Conservation (phyloP, 2,329 filamentous ascomycete genomes). For the Fusarium albosuccineum region DNA sequence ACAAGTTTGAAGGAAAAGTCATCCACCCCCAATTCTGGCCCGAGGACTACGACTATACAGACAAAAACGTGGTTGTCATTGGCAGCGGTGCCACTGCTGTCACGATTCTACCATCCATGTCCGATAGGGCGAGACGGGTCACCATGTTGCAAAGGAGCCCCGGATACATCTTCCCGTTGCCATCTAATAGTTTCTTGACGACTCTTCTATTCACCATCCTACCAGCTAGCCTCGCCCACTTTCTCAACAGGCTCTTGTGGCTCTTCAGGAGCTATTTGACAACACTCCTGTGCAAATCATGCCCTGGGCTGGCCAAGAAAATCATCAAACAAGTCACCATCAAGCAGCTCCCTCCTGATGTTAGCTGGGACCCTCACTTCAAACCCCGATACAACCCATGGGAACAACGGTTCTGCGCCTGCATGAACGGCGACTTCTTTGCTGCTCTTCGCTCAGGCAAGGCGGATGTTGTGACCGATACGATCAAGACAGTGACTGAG, state of each 20-base stretch:
- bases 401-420: constrained; percentile 77
- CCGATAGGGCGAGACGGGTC: constrained; percentile 68
- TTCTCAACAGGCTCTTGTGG: constrained; percentile 62
- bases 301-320: constrained; percentile 60
- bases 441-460: constrained; percentile 54
- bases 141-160: constrained; percentile 80
- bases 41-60: constrained; percentile 71
- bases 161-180: constrained; percentile 68
- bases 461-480: constrained; percentile 58
- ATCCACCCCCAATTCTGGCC: constrained; percentile 84
- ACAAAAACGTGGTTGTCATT: constrained; percentile 75
- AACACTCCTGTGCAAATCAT: constrained; percentile 62
- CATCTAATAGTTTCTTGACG: constrained; percentile 56
- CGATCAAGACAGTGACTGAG: constrained; percentile 60
- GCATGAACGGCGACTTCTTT: constrained; percentile 61
- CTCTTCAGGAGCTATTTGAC: constrained; percentile 57
- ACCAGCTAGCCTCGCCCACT: constrained; percentile 57
- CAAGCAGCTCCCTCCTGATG: constrained; percentile 61
- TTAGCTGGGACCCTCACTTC: constrained; percentile 67
- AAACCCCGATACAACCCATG: constrained; percentile 68
- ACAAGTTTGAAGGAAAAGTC: constrained; percentile 56
- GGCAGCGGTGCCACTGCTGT: constrained; percentile 77
- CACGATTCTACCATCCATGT: constrained; percentile 73
- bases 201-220: constrained; percentile 56
- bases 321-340: constrained; percentile 58